Percentiles rank a stretch among this genome's conserved stretches.
Evolutionary conservation across 805 yeast genomes (phyloP).

Genomic region (Yamadazyma tumulicola): DNA sequence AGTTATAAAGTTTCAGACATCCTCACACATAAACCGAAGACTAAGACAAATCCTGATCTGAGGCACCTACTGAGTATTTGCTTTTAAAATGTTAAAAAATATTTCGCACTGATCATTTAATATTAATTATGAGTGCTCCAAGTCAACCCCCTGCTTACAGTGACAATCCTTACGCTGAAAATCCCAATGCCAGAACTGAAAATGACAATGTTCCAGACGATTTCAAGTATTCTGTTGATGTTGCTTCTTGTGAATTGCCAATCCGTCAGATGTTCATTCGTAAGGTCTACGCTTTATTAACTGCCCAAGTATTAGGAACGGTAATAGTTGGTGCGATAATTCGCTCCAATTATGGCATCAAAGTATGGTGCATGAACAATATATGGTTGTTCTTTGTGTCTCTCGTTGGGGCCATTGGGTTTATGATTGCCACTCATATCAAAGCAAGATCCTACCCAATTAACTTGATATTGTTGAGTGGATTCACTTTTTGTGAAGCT

Average conservation of each 20-base stretch:
- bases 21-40: too few species aligned
- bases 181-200: conserved; percentile 19
- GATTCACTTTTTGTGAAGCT: conserved; percentile 74
- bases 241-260: conserved; percentile 72
- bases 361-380: conserved; percentile 54
- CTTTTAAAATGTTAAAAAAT: too few species aligned
- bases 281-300: conserved; percentile 71
- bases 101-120: too few species aligned
- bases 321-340: conserved; percentile 54
- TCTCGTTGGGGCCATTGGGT: conserved; percentile 56
- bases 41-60: too few species aligned
- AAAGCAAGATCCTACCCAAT: conserved; percentile 68
- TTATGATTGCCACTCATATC: conserved; percentile 59
- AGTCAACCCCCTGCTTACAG: conserved; percentile 12
- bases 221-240: conserved; percentile 76
- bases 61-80: too few species aligned
- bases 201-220: conserved; percentile 59
- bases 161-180: conserved; percentile 1
- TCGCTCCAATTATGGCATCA: conserved; percentile 40
- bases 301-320: conserved; percentile 62
- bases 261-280: conserved; percentile 73
- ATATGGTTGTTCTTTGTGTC: conserved; percentile 58
- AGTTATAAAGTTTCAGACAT: too few species aligned
- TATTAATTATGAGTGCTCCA: conserved; percentile 10
- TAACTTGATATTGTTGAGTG: conserved; percentile 55